These are phyloP conservation scores for Melastoma candidum DNA, from an alignment of 441 rosid genomes.

Conservation along the genomic window DNA sequence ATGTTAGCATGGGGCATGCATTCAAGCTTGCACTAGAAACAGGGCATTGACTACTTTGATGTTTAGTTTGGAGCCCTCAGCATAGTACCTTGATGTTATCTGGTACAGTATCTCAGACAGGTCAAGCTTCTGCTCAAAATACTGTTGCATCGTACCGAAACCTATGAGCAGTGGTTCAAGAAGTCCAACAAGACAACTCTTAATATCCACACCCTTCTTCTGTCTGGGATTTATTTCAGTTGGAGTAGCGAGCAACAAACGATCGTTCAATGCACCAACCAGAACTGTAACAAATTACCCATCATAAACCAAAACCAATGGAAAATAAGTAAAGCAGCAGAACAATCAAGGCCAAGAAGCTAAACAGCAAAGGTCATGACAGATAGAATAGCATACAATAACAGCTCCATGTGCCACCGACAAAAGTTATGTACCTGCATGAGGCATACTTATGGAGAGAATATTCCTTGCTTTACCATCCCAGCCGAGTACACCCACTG, in stretches of 20 bases:
- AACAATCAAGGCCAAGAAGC: constrained; percentile 6
- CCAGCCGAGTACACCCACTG: constrained; percentile 91
- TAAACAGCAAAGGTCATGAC: constrained; percentile 1
- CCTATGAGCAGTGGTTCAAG: constrained; percentile 98
- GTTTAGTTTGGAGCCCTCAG: no score
- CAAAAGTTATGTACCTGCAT: constrained; percentile 47
- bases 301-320: no score
- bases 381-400: neutral
- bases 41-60: no score
- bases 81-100: constrained; percentile 78
- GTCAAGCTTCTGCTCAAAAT: constrained; percentile 89
- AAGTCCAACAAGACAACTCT: constrained; percentile 93
- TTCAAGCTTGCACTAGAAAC: constrained; percentile 4
- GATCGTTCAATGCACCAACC: constrained; percentile 93
- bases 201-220: constrained; percentile 80
- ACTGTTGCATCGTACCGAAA: constrained; percentile 94
- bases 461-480: constrained; percentile 89
- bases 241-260: constrained; percentile 75
- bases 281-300: constrained; percentile 40
- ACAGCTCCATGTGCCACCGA: no score
- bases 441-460: constrained; percentile 83
- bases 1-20: constrained; percentile 4
- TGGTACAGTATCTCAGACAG: constrained; percentile 89
- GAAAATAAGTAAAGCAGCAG: constrained; percentile 12
- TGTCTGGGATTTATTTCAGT: constrained; percentile 90